phyloP scores from a whole-genome alignment of 1,284 basidiomycete species.

The Vanrija humicola region DNA sequence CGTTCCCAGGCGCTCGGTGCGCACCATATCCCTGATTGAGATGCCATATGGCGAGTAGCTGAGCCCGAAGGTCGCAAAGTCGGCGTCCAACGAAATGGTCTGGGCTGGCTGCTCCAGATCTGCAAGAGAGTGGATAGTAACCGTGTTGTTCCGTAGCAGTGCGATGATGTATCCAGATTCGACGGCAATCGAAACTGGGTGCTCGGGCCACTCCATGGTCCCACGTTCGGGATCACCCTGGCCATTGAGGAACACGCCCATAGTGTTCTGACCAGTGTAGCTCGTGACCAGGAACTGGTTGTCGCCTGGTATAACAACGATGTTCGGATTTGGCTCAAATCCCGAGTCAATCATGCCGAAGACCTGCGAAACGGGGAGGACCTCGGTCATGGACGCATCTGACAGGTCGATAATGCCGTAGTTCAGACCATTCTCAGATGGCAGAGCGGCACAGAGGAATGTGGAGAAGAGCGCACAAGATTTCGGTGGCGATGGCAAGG shows the following conservation, averaged over 20 bases:
- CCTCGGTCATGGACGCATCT: constrained; percentile 60
- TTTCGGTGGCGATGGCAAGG: constrained; percentile 61
- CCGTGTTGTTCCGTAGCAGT: constrained; percentile 68
- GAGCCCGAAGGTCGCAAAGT: constrained; percentile 31
- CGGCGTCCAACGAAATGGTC: constrained; percentile 58
- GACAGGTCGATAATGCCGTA: constrained; percentile 77
- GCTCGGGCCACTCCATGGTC: constrained; percentile 74
- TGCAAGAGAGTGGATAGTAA: constrained; percentile 75
- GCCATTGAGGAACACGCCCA: constrained; percentile 78
- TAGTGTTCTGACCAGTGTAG: constrained; percentile 61
- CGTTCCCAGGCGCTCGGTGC: constrained; percentile 38
- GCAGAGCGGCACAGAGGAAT: constrained; percentile 64
- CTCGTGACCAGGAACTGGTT: constrained; percentile 64
- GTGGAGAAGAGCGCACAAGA: constrained; percentile 63
- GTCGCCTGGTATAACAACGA: constrained; percentile 64
- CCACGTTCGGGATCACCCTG: constrained; percentile 83
- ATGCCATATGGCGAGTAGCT: constrained; percentile 47
- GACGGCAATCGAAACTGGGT: constrained; percentile 70
- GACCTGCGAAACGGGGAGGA: constrained; percentile 74
- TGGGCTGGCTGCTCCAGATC: constrained; percentile 67
- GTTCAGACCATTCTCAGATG: constrained; percentile 50
- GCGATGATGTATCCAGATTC: constrained; percentile 77
- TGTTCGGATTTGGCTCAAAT: constrained; percentile 59
- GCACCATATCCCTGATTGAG: constrained; percentile 35
- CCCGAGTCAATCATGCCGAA: constrained; percentile 36